Conservation (phyloP, 208 protist genomes). For the Willaertia magna region DNA sequence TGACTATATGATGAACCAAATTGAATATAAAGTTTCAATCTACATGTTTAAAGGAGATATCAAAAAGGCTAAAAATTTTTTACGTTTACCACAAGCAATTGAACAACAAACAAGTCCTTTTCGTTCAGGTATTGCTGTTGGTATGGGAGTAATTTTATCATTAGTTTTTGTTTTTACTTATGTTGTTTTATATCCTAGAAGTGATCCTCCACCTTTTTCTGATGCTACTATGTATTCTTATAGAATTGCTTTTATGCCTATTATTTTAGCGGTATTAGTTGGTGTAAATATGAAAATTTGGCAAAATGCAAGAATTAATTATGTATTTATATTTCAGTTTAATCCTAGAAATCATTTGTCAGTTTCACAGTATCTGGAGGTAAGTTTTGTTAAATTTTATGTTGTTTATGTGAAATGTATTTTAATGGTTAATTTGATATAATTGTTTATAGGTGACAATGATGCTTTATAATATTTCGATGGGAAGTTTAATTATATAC, state of each 20-base stretch:
- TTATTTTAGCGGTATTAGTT: constrained; percentile 21
- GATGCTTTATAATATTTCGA: neutral
- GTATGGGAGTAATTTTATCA: constrained; percentile 15
- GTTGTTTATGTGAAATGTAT: too few relatives aligned
- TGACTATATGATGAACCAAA: constrained; percentile 15
- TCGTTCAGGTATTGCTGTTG: constrained; percentile 22
- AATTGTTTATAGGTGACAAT: neutral
- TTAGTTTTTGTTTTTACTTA: constrained; percentile 19
- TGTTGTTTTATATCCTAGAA: constrained; percentile 12
- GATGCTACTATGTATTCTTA: constrained; percentile 16
- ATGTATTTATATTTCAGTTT: constrained; percentile 33
- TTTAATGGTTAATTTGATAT: too few relatives aligned
- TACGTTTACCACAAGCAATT: neutral
- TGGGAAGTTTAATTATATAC: constrained; percentile 1
- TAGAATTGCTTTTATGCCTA: constrained; percentile 14
- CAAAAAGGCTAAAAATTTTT: neutral
- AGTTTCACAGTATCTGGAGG: constrained; percentile 2
- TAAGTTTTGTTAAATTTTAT: too few relatives aligned
- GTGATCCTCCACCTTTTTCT: neutral
- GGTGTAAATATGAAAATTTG: constrained; percentile 30
- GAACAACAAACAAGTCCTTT: neutral
- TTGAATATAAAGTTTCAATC: neutral
- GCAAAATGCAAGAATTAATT: constrained; percentile 32
- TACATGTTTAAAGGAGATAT: constrained; percentile 10
- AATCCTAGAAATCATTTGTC: constrained; percentile 7